Evolutionary conservation across 2,329 filamentous ascomycete species (phyloP).

Genomic region (Colletotrichum orbiculare): DNA sequence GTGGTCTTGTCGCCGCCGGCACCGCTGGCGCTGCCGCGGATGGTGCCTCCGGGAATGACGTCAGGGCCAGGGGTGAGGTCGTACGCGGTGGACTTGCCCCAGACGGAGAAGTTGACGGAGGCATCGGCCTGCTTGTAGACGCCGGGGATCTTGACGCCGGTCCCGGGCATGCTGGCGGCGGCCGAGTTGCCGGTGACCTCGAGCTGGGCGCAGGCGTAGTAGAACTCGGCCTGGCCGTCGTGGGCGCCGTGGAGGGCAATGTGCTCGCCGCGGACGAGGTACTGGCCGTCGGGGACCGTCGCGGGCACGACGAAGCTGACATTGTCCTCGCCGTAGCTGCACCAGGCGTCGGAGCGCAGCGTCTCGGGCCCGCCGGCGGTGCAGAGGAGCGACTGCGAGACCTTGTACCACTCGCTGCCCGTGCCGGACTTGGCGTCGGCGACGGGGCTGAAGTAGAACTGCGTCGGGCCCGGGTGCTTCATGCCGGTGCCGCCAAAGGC

Average conservation of each 20-base stretch:
- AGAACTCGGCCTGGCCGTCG: slow-evolving; percentile 49
- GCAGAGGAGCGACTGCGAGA: slow-evolving; percentile 37
- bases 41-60: slow-evolving; percentile 32
- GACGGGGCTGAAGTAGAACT: slow-evolving; percentile 38
- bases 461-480: slow-evolving; percentile 38
- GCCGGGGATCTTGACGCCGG: slow-evolving; percentile 52
- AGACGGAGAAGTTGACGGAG: slow-evolving; percentile 28
- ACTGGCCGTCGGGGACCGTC: slow-evolving; percentile 53
- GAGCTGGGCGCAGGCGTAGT: slow-evolving; percentile 58
- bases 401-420: slow-evolving; percentile 43
- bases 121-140: slow-evolving; percentile 40
- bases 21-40: slow-evolving; percentile 30
- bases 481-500: slow-evolving; percentile 36
- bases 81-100: slow-evolving; percentile 18
- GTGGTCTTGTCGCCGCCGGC: slow-evolving; percentile 21
- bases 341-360: slow-evolving; percentile 32
- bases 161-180: slow-evolving; percentile 27
- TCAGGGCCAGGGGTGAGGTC: slow-evolving; percentile 9
- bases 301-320: slow-evolving; percentile 50
- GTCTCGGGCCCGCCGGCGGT: slow-evolving; percentile 30
- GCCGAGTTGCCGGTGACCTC: slow-evolving; percentile 44
- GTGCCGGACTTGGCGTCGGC: slow-evolving; percentile 37
- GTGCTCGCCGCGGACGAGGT: slow-evolving; percentile 58
- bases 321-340: slow-evolving; percentile 38
- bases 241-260: slow-evolving; percentile 56